Evolutionary conservation across 2,329 filamentous ascomycete genomes (phyloP), one percentile per base, ranked within the genome.

Genomic region (Aspergillus spinulosporus): DNA sequence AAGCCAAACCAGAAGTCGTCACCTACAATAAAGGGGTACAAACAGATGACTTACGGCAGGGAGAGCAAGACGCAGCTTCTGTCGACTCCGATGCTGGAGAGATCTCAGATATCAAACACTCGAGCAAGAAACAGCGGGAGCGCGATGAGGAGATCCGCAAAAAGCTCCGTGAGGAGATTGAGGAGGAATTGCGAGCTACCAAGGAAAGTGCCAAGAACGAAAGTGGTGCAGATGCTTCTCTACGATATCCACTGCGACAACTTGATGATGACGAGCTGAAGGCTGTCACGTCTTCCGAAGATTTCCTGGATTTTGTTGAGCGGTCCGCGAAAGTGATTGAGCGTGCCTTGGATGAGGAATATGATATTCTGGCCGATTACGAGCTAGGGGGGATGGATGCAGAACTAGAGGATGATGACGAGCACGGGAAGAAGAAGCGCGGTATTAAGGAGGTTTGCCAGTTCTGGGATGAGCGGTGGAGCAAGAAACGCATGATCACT

Each of bases 21-120:
- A 96, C 92, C 52, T 99, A 99, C 80, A 97, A 90, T 81, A 97
- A 97, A 78, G 92, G 87, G 54, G 92, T 97, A 21, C 95, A 99
- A 74, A 97, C 94, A 12, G 85, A 88, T 66, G 85, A 88, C 60
- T 89, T 89, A 85, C 79, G 81, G 14, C 75, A 76, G 5, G 78
- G 80, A 4, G 77, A 80, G 55, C 77, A 82, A 29, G 77, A 80
- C 34, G 78, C 81, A 32, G 76, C 81, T 1, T 80, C 81, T 47
- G 82, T 84, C 6, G 83, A 84, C 31, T 81, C 84, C 26, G 88
- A 92, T 31, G 80, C 81, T 31, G 88, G 88, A 21, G 84, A 85
- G 39, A 4, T 15, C 31, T 36, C 39, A 7, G 69, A 76, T 7
- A 75, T 81, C 46, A 95, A 93, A 76, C 84, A 88, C 65, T 74